These are phyloP conservation scores for Zizania latifolia DNA, from an alignment of 176 grass and related monocot species.

Conservation along the genomic window DNA sequence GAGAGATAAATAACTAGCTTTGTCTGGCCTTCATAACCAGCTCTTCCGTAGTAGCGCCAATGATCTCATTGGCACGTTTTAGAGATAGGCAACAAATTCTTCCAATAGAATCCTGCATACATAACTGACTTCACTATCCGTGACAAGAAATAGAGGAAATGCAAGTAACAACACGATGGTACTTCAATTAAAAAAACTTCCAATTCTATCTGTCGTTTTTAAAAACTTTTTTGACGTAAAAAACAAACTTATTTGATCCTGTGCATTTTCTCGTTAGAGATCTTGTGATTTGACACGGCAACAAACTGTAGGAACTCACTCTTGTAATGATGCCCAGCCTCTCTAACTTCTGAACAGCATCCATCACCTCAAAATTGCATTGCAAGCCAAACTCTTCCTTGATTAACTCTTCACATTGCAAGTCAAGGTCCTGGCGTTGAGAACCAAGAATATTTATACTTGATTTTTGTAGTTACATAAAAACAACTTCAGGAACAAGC, in stretches of 20 bases:
- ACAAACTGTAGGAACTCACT: constrained; percentile 45
- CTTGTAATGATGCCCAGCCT: constrained; percentile 84
- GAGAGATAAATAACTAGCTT: constrained; percentile 19
- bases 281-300: not conserved
- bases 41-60: constrained; percentile 78
- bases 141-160: not conserved
- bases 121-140: not conserved
- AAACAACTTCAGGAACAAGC: not conserved
- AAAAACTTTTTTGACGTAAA: not conserved
- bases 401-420: constrained; percentile 89
- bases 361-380: constrained; percentile 96
- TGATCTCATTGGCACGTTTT: constrained; percentile 78
- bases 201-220: not conserved
- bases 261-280: not conserved
- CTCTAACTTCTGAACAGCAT: constrained; percentile 87
- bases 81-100: constrained; percentile 72
- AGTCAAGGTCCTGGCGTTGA: constrained; percentile 73
- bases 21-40: constrained; percentile 67
- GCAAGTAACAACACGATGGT: not conserved
- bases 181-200: not conserved
- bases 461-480: not conserved
- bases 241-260: too few species aligned
- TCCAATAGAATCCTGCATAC: constrained; percentile 71
- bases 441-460: constrained; percentile 25
- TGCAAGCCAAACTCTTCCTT: constrained; percentile 82